Percentiles rank a stretch among this genome's conserved stretches.
Conservation (phyloP, 2,329 filamentous ascomycete genomes). For the Aspergillus proliferans region DNA sequence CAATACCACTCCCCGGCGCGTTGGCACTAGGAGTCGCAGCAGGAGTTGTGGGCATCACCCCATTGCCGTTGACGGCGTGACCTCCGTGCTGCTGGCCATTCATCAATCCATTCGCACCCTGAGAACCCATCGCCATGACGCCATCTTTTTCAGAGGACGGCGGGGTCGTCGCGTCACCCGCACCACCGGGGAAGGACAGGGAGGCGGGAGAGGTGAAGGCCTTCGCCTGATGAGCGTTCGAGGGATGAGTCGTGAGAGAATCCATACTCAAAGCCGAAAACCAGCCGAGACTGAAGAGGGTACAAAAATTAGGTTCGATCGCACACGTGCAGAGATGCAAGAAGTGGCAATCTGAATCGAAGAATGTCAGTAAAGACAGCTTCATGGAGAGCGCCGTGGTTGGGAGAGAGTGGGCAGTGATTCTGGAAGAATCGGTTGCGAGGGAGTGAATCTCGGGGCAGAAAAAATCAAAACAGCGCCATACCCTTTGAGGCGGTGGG, state of each 20-base stretch:
- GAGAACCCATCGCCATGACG: slow-evolving; percentile 40
- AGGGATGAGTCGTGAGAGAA: slow-evolving; percentile 82
- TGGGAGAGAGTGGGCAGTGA: not conserved
- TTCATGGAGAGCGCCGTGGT: not conserved
- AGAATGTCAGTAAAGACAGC: not conserved
- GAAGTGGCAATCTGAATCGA: not conserved
- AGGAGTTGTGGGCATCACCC: slow-evolving; percentile 82
- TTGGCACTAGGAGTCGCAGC: slow-evolving; percentile 82
- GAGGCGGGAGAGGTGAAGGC: slow-evolving; percentile 90
- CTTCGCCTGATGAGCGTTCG: slow-evolving; percentile 87
- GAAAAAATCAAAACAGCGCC: slow-evolving; percentile 20
- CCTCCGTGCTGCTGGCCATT: slow-evolving; percentile 52
- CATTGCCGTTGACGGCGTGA: slow-evolving; percentile 61
- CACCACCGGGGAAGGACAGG: slow-evolving; percentile 82
- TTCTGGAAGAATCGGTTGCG: not conserved
- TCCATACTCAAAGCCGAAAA: slow-evolving; percentile 57
- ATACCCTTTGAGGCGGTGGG: slow-evolving; percentile 55
- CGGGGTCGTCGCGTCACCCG: slow-evolving; percentile 75
- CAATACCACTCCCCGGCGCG: slow-evolving; percentile 79
- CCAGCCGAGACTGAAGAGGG: slow-evolving; percentile 17
- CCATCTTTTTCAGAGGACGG: slow-evolving; percentile 67
- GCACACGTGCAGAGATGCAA: slow-evolving; percentile 1
- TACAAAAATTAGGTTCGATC: slow-evolving; percentile 22
- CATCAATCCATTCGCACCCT: slow-evolving; percentile 43
- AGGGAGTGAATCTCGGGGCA: slow-evolving; percentile 1